These are phyloP conservation scores for Stachybotrys chartarum DNA, from an alignment of 2,329 filamentous ascomycete genomes.

Conservation along the genomic window DNA sequence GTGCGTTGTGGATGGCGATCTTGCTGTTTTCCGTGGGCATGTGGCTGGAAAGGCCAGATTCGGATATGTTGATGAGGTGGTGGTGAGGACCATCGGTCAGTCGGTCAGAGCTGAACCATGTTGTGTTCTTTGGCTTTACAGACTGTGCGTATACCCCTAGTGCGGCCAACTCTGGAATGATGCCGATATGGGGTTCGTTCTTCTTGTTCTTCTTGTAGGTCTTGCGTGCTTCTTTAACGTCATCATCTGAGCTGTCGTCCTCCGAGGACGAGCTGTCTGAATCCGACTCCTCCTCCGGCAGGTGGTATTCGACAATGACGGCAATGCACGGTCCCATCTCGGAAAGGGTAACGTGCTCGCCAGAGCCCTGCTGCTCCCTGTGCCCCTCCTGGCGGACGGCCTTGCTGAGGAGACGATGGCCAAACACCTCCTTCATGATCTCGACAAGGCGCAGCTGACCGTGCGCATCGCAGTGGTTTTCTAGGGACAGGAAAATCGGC, in stretches of 20 bases:
- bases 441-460: constrained; percentile 55
- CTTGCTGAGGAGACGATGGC: constrained; percentile 50
- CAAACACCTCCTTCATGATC: constrained; percentile 60
- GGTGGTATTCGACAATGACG: constrained; percentile 61
- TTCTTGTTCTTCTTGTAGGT: constrained; percentile 49
- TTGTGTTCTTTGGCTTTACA: constrained; percentile 59
- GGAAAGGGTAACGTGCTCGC: constrained; percentile 47
- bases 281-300: constrained; percentile 41
- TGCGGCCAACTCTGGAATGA: constrained; percentile 58
- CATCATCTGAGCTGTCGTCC: constrained; percentile 28
- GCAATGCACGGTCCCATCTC: constrained; percentile 57
- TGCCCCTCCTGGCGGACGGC: constrained; percentile 49
- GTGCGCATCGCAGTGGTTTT: constrained; percentile 56
- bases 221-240: constrained; percentile 37
- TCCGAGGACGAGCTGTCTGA: constrained; percentile 29
- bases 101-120: constrained; percentile 49
- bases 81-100: constrained; percentile 53
- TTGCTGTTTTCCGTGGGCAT: constrained; percentile 36
- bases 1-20: constrained; percentile 54
- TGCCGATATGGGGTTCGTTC: constrained; percentile 35
- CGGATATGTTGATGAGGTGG: constrained; percentile 63
- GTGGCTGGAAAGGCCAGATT: constrained; percentile 47
- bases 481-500: constrained; percentile 57
- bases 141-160: constrained; percentile 64
- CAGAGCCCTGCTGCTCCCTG: constrained; percentile 42